These are phyloP conservation scores for Avena insularis DNA, from an alignment of 176 grass and related monocot genomes.

Conservation along the genomic window DNA sequence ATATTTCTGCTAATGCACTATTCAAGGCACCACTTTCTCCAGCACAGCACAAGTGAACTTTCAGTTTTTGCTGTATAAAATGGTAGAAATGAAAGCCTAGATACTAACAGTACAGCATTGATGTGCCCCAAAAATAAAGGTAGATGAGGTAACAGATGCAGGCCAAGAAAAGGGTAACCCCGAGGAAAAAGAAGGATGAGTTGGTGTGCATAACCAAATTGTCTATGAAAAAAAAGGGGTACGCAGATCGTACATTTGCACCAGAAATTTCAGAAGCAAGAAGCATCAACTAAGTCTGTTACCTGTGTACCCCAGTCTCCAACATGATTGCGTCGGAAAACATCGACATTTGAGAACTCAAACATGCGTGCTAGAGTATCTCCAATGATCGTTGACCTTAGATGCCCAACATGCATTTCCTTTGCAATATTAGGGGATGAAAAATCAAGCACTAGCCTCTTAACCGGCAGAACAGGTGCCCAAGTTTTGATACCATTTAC, in stretches of 20 bases:
- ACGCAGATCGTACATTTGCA: not conserved
- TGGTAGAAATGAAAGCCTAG: not conserved
- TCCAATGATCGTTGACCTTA: slow-evolving; percentile 95
- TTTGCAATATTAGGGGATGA: slow-evolving; percentile 99
- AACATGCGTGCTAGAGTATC: slow-evolving; percentile 94
- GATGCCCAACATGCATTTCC: slow-evolving; percentile 97
- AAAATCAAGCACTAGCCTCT: slow-evolving; percentile 79
- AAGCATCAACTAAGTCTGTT: not conserved
- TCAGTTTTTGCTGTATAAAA: not conserved
- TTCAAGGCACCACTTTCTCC: not conserved
- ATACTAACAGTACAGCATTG: slow-evolving; percentile 1
- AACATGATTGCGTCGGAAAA: slow-evolving; percentile 94
- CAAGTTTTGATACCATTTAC: slow-evolving; percentile 79
- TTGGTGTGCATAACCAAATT: slow-evolving; percentile 1
- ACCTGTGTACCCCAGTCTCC: slow-evolving; percentile 99
- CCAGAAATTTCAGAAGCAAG: not conserved
- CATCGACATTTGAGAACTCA: slow-evolving; percentile 89
- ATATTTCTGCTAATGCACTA: slow-evolving; percentile 13
- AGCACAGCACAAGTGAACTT: not conserved
- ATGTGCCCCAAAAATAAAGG: not conserved
- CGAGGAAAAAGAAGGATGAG: not conserved
- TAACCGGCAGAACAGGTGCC: slow-evolving; percentile 81
- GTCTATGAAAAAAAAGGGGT: not conserved
- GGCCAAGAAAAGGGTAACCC: not conserved
- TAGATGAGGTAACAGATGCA: slow-evolving; percentile 10